Conservation (phyloP, 192 early-diverging fungal species). For the Coemansia sp. region DNA sequence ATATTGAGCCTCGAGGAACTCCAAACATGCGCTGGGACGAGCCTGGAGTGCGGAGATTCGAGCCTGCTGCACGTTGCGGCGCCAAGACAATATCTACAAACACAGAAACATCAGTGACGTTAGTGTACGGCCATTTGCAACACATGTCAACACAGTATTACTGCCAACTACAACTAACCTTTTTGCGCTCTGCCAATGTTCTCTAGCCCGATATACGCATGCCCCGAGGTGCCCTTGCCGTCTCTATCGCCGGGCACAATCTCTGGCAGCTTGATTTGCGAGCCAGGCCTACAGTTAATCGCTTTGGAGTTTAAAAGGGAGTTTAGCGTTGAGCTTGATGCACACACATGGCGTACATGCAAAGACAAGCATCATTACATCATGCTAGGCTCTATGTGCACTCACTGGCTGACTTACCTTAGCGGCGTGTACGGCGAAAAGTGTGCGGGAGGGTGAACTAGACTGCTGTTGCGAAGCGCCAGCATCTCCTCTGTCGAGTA, state of each 20-base stretch:
- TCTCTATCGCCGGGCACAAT: constrained; percentile 8
- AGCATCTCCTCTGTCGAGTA: constrained; percentile 45
- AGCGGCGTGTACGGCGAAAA: constrained; percentile 43
- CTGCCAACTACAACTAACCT: not conserved
- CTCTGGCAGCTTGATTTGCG: constrained; percentile 37
- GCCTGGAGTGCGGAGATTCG: not conserved
- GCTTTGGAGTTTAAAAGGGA: not conserved
- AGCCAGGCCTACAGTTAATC: constrained; percentile 35
- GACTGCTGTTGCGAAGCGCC: constrained; percentile 34
- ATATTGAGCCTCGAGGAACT: not conserved
- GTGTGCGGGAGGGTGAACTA: constrained; percentile 22
- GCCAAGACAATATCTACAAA: constrained; percentile 10
- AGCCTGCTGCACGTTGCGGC: constrained; percentile 6
- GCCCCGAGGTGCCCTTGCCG: not conserved
- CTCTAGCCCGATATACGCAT: constrained; percentile 34
- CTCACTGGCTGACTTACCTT: constrained; percentile 30
- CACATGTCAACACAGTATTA: not conserved
- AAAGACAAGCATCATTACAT: not conserved
- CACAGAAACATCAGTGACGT: not conserved
- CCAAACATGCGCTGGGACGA: constrained; percentile 19
- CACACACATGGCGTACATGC: not conserved
- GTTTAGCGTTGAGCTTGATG: not conserved
- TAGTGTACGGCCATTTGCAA: not conserved
- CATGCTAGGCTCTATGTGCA: not conserved
- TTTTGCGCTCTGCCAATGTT: constrained; percentile 24